phyloP scores from a whole-genome alignment of 306 rosid species.

The Parietaria judaica region DNA sequence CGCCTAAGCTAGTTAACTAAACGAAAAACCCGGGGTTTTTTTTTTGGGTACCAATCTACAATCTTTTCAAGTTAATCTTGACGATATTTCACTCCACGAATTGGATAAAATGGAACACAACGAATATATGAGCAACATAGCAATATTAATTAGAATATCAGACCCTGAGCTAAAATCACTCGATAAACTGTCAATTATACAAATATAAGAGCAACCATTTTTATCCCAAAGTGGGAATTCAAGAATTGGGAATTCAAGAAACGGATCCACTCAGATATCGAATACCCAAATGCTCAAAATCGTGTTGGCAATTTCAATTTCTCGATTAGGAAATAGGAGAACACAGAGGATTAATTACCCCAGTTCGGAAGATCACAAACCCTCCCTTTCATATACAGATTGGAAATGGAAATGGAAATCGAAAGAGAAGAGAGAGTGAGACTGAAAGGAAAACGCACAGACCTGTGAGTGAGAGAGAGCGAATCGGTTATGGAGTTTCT shows the following conservation, averaged over 20 bases:
- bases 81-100: not conserved
- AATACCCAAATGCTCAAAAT: slow-evolving; percentile 16
- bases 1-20: not conserved
- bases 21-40: not conserved
- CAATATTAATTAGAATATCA: too few species aligned
- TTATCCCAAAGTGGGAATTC: not conserved
- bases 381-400: not conserved
- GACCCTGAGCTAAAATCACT: not conserved
- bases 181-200: slow-evolving; percentile 3
- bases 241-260: slow-evolving; percentile 19
- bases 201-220: not conserved
- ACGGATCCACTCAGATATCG: slow-evolving; percentile 30
- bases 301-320: slow-evolving; percentile 11
- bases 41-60: not conserved
- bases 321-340: slow-evolving; percentile 1
- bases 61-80: not conserved
- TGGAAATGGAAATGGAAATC: too few species aligned
- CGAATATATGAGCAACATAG: too few species aligned
- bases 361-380: not conserved
- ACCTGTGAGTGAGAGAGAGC: too few species aligned
- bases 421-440: too few species aligned
- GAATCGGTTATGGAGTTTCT: slow-evolving; percentile 14
- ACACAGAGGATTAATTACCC: not conserved
- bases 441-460: too few species aligned
- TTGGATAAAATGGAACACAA: slow-evolving; percentile 1